Evolutionary conservation across 176 grass and related monocot species (phyloP), one percentile per base, ranked within the genome.

Genomic region (Aegilops longissima): DNA sequence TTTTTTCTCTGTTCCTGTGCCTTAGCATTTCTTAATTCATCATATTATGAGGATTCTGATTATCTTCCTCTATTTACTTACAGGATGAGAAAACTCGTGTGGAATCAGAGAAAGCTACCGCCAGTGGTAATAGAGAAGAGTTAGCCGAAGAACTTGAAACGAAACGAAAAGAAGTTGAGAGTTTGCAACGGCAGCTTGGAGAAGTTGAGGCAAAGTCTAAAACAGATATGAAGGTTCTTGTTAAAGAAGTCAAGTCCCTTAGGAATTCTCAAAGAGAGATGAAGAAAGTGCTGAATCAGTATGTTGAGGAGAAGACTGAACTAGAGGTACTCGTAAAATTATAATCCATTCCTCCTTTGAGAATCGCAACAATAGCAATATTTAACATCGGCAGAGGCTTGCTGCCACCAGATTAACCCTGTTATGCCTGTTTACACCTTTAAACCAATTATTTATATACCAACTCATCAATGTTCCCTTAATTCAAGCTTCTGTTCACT

Each of bases 161-260:
- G 45, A 99, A 96, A 83, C 81, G 23, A 42, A 92, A 93, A 87
- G 93, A 96, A 90, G 74, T 99, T 40, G 79, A 86, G 45, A 96
- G 61, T 63, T 89, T 94, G 90, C 84, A 83, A 73, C 92, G 81
- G 14, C 85, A 83, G 54, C 73, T 99, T 44, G 92, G 77, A 92
- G 97, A 96, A 87, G 76, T 93, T 66, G 94, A 96, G 83, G 77
- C 86, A 73, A 99, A 99, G 78, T 99, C 94, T 61, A 99, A 96
- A 94, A 73, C 89, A 71, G 97, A 99, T 84, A 88, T 89, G 47
- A 99, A 99, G 86, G 92, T 99, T 77, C 97, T 99, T 85, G 78
- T 92, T 84, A 99, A 94, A 87, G 97, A 99, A 81, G 94, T 99
- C 72, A 99, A 93, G 72, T 92, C 84, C 72, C 93, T 99, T 83